Base-by-base conservation (phyloP, 1,284 basidiomycete species). In the Rhodotorula glutinis region DNA sequence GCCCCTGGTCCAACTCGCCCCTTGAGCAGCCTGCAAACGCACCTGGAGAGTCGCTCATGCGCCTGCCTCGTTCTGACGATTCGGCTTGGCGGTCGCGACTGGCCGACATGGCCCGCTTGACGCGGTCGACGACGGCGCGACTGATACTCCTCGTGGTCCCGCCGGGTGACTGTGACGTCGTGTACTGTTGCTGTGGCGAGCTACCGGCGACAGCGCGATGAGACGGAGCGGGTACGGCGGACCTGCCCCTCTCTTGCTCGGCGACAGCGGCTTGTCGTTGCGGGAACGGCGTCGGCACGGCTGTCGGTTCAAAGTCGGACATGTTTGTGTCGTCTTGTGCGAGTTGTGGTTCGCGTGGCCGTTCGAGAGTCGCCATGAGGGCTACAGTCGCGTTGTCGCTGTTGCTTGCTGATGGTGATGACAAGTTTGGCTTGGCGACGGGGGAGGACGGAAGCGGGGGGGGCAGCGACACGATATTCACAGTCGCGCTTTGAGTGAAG, bases 341-440 rank as follows among this genome's bases (percentile, higher is more conserved):
- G 40, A 27, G 13, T 17, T 51, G 47, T 54, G 49, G 11, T 27
- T 23, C 56, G 23, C 51, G 51, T 9, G 59, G 55, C 17, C 55
- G 65, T 38, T 66, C 65, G 46, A 66, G 60, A 0, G 65, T 66
- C n/a, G 65, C 65, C 65, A 66, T 66, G 41, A n/a, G n/a, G n/a
- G n/a, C n/a, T n/a, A n/a, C n/a, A n/a, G n/a, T n/a, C n/a, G n/a
- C n/a, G n/a, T n/a, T n/a, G n/a, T n/a, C n/a, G n/a, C n/a, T n/a
- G 11, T 43, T 43, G 41, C n/a, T 3, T 29, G 58, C 14, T 9
- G 40, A 25, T 25, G 40, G 29, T 7, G 14, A 11, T 27, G 3
- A 21, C 17, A n/a, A 14, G n/a, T n/a, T n/a, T n/a, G 44, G 46
- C 30, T 41, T 19, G 59, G 40, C n/a, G n/a, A n/a, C n/a, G n/a